Conservation (phyloP, 2,329 filamentous ascomycete species). For the Nothophoma quercina region DNA sequence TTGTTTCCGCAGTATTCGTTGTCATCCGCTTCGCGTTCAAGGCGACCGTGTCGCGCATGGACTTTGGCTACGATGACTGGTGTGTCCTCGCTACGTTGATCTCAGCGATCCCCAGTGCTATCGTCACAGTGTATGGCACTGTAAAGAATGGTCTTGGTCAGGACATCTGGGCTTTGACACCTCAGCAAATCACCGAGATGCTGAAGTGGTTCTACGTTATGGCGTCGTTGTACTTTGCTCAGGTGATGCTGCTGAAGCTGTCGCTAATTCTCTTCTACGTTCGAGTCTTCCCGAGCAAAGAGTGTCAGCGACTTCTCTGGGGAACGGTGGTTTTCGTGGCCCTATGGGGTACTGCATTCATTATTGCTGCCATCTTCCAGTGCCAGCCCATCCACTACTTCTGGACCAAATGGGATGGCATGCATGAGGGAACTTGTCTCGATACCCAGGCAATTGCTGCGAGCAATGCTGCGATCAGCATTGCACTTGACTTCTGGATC, state of each 20-base stretch:
- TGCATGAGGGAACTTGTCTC: constrained; percentile 43
- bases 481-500: constrained; percentile 45
- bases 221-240: constrained; percentile 46
- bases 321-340: constrained; percentile 36
- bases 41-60: constrained; percentile 40
- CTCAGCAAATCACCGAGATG: constrained; percentile 55
- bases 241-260: constrained; percentile 39
- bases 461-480: constrained; percentile 46
- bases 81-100: constrained; percentile 35
- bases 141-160: constrained; percentile 55
- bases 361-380: constrained; percentile 41
- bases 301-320: constrained; percentile 32
- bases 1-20: constrained; percentile 46
- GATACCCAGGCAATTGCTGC: constrained; percentile 46
- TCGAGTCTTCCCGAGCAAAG: constrained; percentile 40
- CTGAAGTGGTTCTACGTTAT: constrained; percentile 46
- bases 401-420: constrained; percentile 45
- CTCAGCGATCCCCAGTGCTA: constrained; percentile 33
- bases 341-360: constrained; percentile 34
- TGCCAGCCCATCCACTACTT: constrained; percentile 47
- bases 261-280: constrained; percentile 43
- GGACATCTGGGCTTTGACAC: constrained; percentile 61
- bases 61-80: constrained; percentile 52
- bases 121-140: constrained; percentile 36
- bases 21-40: constrained; percentile 49